These are phyloP conservation scores for Salicornia ramosissima DNA, from an alignment of 148 eudicot genomes.

Conservation along the genomic window DNA sequence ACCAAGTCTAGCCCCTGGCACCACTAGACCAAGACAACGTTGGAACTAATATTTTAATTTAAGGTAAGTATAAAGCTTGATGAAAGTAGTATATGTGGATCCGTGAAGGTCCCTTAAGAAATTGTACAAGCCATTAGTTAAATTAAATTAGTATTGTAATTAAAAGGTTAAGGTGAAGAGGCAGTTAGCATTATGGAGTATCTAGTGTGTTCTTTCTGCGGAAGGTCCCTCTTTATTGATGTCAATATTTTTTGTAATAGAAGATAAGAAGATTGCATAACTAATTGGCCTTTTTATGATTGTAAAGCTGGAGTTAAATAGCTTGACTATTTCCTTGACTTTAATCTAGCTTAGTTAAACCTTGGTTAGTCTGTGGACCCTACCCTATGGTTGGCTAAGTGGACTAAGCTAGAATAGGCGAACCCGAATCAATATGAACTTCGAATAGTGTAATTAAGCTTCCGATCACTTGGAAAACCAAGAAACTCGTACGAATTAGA, in stretches of 20 bases:
- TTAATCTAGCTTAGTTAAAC: not conserved
- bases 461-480: too few relatives aligned
- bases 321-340: too few relatives aligned
- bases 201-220: constrained; percentile 20
- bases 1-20: too few relatives aligned
- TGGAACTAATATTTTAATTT: constrained; percentile 14
- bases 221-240: constrained; percentile 10
- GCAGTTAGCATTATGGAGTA: constrained; percentile 20
- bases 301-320: not conserved
- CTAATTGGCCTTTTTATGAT: not conserved
- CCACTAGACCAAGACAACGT: too few relatives aligned
- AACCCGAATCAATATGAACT: too few relatives aligned
- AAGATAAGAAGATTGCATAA: not conserved
- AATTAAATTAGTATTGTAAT: constrained; percentile 4
- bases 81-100: constrained; percentile 17
- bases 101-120: constrained; percentile 22
- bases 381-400: too few relatives aligned
- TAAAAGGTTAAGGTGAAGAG: constrained; percentile 15
- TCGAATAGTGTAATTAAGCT: too few relatives aligned
- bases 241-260: not conserved
- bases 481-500: too few relatives aligned
- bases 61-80: constrained; percentile 9
- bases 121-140: constrained; percentile 24
- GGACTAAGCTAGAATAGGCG: too few relatives aligned
- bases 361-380: not conserved